phyloP scores from a whole-genome alignment of 257 asterid genomes.

The Solanum arcanum region DNA sequence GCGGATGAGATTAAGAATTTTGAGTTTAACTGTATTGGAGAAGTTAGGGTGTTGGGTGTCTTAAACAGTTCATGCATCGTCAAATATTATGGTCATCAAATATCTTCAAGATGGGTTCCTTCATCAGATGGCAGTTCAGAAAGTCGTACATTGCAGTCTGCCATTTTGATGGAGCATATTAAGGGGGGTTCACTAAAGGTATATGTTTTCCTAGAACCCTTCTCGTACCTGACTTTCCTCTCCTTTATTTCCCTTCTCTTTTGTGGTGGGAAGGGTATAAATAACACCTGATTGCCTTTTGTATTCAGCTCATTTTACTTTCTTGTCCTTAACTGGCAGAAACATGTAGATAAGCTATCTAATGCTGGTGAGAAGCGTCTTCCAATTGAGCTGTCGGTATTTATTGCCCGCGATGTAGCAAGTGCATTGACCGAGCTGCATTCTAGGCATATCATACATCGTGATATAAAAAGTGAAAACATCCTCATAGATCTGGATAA shows the following conservation, averaged over 20 bases:
- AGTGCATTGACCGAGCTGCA: conserved; percentile 69
- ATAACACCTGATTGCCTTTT: neutral
- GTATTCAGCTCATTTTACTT: neutral
- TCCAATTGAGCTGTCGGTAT: conserved; percentile 33
- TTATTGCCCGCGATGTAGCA: conserved; percentile 72
- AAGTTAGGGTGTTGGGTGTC: conserved; percentile 68
- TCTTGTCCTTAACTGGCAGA: conserved; percentile 21
- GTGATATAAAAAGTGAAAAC: conserved; percentile 87
- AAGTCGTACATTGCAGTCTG: conserved; percentile 49
- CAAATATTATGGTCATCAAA: conserved; percentile 75
- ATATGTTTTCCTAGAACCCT: conserved; percentile 1
- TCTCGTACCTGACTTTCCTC: neutral
- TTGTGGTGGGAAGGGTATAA: neutral
- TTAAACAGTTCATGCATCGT: conserved; percentile 81
- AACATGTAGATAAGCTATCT: conserved; percentile 50
- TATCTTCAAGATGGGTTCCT: conserved; percentile 66
- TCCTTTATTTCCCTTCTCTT: neutral
- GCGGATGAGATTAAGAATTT: conserved; percentile 60
- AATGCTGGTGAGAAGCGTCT: conserved; percentile 47
- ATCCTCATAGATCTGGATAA: conserved; percentile 66
- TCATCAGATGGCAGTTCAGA: conserved; percentile 42
- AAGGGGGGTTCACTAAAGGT: conserved; percentile 94
- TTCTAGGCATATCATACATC: conserved; percentile 67
- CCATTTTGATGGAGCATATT: conserved; percentile 75
- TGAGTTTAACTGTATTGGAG: conserved; percentile 74